These are phyloP conservation scores for Colletotrichum sp. DNA, from an alignment of 2,329 filamentous ascomycete species.

Conservation along the genomic window DNA sequence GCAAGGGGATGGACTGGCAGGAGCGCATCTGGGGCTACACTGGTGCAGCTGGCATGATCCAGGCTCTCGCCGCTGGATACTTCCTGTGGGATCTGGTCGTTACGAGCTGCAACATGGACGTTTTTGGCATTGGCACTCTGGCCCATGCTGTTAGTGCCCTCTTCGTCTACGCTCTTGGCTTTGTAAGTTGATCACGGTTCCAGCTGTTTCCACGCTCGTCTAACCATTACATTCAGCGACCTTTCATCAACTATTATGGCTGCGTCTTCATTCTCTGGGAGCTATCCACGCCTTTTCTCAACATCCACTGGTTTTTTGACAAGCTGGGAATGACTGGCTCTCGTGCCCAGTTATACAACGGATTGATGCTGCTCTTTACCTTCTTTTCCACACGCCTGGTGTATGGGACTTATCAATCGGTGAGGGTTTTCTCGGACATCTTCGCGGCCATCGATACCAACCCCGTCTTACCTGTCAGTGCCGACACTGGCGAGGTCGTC, in stretches of 20 bases:
- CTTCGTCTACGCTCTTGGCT: conserved; percentile 77
- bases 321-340: conserved; percentile 83
- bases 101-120: conserved; percentile 69
- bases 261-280: conserved; percentile 87
- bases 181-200: conserved; percentile 61
- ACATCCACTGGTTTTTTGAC: conserved; percentile 92
- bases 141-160: conserved; percentile 79
- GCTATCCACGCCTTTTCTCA: conserved; percentile 83
- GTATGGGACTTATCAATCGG: conserved; percentile 78
- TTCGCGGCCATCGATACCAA: conserved; percentile 57
- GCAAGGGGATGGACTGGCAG: conserved; percentile 68
- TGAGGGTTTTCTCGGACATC: conserved; percentile 73
- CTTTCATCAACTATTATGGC: conserved; percentile 85
- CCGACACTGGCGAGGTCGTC: conserved; percentile 24
- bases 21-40: conserved; percentile 81
- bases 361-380: conserved; percentile 71
- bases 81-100: conserved; percentile 84
- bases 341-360: conserved; percentile 77
- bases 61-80: conserved; percentile 80
- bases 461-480: conserved; percentile 26
- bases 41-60: conserved; percentile 73
- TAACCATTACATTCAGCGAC: conserved; percentile 59
- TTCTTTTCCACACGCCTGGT: conserved; percentile 81
- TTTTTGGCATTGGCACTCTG: conserved; percentile 79
- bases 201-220: conserved; percentile 16